These are phyloP conservation scores for Chionographis japonica DNA, from an alignment of 106 monocot species.

Conservation along the genomic window DNA sequence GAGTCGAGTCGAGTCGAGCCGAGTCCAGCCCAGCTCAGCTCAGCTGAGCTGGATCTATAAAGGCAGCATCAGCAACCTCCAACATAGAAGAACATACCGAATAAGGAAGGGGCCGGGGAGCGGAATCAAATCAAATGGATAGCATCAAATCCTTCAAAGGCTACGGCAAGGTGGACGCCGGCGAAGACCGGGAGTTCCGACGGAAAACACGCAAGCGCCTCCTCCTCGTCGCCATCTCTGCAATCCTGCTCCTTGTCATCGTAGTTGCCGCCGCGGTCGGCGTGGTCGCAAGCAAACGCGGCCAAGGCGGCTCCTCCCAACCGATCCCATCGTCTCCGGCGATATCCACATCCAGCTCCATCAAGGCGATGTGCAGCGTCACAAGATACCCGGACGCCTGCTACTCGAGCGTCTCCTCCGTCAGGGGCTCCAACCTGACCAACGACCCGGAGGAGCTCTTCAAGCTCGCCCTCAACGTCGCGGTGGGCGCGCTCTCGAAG, in stretches of 20 bases:
- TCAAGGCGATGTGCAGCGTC: constrained; percentile 58
- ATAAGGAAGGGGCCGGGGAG: no score
- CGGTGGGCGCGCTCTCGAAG: constrained; percentile 15
- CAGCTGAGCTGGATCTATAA: no score
- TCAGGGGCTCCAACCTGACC: constrained; percentile 22
- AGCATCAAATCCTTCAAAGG: constrained; percentile 41
- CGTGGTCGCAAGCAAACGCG: constrained; percentile 16
- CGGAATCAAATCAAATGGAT: constrained; percentile 14
- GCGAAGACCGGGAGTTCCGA: constrained; percentile 31
- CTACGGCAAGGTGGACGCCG: constrained; percentile 40
- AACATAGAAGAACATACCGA: neutral
- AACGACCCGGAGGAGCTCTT: constrained; percentile 52
- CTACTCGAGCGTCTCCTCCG: constrained; percentile 49
- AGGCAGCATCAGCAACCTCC: no score
- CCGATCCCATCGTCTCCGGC: neutral
- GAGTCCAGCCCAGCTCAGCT: no score
- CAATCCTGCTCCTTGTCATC: constrained; percentile 39
- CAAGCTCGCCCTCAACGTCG: constrained; percentile 46
- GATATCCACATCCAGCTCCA: constrained; percentile 19
- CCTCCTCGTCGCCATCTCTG: constrained; percentile 29
- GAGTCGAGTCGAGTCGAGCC: no score
- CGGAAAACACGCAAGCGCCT: constrained; percentile 35
- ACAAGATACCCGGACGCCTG: constrained; percentile 53
- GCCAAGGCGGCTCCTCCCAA: neutral
- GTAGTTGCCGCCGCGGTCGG: constrained; percentile 19